Conservation (phyloP, 1,284 basidiomycete species). For the Sanghuangporus weigelae region DNA sequence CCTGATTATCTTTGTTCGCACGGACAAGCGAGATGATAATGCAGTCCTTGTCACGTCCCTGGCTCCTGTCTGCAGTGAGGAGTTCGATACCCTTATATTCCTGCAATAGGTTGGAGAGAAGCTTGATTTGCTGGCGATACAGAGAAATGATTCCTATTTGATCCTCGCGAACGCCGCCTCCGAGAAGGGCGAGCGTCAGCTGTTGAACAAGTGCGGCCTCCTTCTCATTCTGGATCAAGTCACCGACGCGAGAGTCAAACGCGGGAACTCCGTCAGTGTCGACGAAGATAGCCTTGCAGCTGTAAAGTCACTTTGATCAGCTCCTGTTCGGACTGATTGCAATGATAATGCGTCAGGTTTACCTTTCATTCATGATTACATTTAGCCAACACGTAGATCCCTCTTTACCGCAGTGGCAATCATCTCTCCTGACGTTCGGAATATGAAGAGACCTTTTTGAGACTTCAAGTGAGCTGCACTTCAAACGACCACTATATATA, state of each 20-base stretch:
- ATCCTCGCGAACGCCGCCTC: constrained; percentile 56
- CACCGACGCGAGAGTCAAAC: constrained; percentile 75
- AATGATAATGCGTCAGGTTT: neutral
- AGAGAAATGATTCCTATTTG: constrained; percentile 89
- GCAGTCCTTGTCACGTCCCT: constrained; percentile 95
- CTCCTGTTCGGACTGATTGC: neutral
- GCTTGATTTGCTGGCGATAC: constrained; percentile 94
- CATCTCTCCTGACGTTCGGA: constrained; percentile 36
- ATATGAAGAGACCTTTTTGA: constrained; percentile 57
- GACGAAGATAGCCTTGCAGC: constrained; percentile 86
- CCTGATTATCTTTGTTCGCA: constrained; percentile 72
- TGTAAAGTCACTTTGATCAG: constrained; percentile 27
- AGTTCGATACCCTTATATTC: constrained; percentile 67
- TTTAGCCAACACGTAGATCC: constrained; percentile 62
- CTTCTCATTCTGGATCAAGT: constrained; percentile 82
- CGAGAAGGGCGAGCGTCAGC: constrained; percentile 59
- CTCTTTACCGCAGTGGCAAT: neutral
- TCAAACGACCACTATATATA: constrained; percentile 78
- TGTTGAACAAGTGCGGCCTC: constrained; percentile 70
- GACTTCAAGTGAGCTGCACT: constrained; percentile 73
- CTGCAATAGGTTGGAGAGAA: constrained; percentile 58
- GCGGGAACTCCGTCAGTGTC: constrained; percentile 84
- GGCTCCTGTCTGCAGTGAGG: constrained; percentile 91
- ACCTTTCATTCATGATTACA: constrained; percentile 62
- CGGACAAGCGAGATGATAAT: constrained; percentile 92